phyloP scores from a whole-genome alignment of 106 monocot species.

The Dendrobium officinale region DNA sequence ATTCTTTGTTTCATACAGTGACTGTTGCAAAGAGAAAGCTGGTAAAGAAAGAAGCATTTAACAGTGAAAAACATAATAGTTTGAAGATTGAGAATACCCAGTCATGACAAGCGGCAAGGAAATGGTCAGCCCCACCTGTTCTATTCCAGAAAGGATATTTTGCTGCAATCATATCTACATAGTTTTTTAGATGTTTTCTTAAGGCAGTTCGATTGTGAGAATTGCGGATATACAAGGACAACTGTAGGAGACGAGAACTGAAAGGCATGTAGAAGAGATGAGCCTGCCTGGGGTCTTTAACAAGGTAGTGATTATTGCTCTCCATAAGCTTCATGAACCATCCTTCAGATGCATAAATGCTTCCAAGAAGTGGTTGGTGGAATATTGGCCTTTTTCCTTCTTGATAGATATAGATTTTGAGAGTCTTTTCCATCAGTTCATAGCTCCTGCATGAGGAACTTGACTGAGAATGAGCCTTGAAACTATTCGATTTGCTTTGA shows the following conservation, averaged over 20 bases:
- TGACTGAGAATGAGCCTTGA: not conserved
- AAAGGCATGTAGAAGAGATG: constrained; percentile 54
- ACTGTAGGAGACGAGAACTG: constrained; percentile 31
- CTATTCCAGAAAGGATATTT: constrained; percentile 63
- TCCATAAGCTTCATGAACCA: constrained; percentile 64
- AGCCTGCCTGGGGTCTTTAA: constrained; percentile 31
- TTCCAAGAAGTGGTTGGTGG: constrained; percentile 35
- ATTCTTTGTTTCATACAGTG: constrained; percentile 27
- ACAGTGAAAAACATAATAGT: not conserved
- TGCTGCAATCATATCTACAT: constrained; percentile 25
- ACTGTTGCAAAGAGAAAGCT: constrained; percentile 15
- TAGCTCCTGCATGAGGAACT: constrained; percentile 35
- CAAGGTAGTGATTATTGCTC: constrained; percentile 15
- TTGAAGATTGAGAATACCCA: constrained; percentile 26
- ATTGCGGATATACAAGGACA: constrained; percentile 22
- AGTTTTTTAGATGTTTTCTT: constrained; percentile 16
- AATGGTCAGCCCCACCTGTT: constrained; percentile 46
- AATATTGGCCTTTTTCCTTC: constrained; percentile 40
- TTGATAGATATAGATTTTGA: constrained; percentile 50
- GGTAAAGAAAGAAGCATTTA: not conserved
- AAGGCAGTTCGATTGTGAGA: constrained; percentile 22
- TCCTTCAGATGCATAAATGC: constrained; percentile 59
- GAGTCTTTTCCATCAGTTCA: constrained; percentile 41
- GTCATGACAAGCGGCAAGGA: constrained; percentile 48
- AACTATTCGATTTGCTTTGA: no score